Base-by-base conservation (phyloP, 805 yeast species). In the Cyberlindnera petersonii region DNA sequence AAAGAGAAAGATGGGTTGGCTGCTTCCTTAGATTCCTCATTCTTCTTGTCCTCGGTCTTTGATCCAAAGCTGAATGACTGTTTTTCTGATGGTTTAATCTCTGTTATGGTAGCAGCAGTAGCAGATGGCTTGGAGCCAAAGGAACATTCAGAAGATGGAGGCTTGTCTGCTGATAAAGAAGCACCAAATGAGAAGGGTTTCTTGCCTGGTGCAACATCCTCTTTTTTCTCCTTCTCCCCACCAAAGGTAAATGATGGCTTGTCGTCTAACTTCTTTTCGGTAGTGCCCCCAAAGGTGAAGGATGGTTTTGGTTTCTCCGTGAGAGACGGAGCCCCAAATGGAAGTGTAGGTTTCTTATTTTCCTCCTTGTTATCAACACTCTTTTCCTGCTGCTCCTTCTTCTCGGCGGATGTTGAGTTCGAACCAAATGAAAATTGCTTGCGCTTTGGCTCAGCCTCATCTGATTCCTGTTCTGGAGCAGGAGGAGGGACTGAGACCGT, bases 181-280 rank as follows among this genome's bases (percentile, higher is more conserved):
- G 35, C 20, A 29, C 42, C 49, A 37, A 48, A 49, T 21, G 17
- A 37, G 29, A 41, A 40, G 3, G 51, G 13, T 13, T 44, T 42
- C 13, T 36, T 37, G 21, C 31, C 30, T 17, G 16, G 16, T 18
- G n/a, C n/a, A n/a, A n/a, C n/a, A n/a, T n/a, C n/a, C n/a, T 14
- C 27, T 9, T 20, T 14, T 3, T 31, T 11, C 9, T 31, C 14
- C 27, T 31, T 22, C 21, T 22, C 17, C 4, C 7, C 26, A 7
- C 26, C 33, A 31, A 31, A 21, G 17, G 15, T 16, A 17, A 24
- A 23, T 9, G 33, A 6, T 20, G 32, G 24, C 11, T 28, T 35
- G 10, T 28, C 33, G 3, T 31, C 33, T 9, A 27, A 10, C 30
- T 35, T 35, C 18, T 35, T 23, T n/a, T 27, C 28, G 6, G 26